Conservation (phyloP, 2,329 filamentous ascomycete genomes). For the Phialemoniopsis sp. region DNA sequence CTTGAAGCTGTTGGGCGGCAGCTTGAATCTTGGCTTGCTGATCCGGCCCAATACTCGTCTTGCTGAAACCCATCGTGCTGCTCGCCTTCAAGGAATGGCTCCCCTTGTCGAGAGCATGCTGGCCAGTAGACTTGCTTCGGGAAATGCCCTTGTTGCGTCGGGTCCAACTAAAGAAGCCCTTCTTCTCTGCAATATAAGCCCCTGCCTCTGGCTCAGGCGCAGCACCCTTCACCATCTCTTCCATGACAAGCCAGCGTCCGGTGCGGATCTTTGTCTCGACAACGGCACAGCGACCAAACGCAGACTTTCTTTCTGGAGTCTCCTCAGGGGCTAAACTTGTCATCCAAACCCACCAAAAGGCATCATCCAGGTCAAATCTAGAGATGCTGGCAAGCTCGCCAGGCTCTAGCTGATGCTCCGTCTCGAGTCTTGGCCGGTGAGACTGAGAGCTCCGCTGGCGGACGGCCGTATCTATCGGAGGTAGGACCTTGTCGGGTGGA, state of each 20-base stretch:
- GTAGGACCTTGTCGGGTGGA: constrained; percentile 88
- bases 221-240: constrained; percentile 93
- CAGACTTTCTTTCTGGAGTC: constrained; percentile 77
- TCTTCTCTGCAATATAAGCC: constrained; percentile 93
- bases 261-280: constrained; percentile 80
- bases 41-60: constrained; percentile 80
- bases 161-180: constrained; percentile 86
- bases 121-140: constrained; percentile 68
- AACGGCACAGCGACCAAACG: constrained; percentile 89
- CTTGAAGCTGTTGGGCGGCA: constrained; percentile 79
- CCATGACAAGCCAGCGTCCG: constrained; percentile 89
- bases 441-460: constrained; percentile 85
- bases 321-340: constrained; percentile 91
- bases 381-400: constrained; percentile 93
- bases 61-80: constrained; percentile 53
- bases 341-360: constrained; percentile 99
- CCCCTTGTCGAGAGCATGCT: constrained; percentile 46
- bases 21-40: constrained; percentile 92
- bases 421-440: constrained; percentile 68
- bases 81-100: constrained; percentile 37
- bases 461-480: constrained; percentile 69
- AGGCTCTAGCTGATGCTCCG: constrained; percentile 69
- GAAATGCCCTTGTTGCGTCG: constrained; percentile 58
- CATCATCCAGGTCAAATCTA: constrained; percentile 81
- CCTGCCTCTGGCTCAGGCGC: constrained; percentile 79